Evolutionary conservation across 2,329 filamentous ascomycete genomes (phyloP).

Genomic region (Chaetomium globosum): DNA sequence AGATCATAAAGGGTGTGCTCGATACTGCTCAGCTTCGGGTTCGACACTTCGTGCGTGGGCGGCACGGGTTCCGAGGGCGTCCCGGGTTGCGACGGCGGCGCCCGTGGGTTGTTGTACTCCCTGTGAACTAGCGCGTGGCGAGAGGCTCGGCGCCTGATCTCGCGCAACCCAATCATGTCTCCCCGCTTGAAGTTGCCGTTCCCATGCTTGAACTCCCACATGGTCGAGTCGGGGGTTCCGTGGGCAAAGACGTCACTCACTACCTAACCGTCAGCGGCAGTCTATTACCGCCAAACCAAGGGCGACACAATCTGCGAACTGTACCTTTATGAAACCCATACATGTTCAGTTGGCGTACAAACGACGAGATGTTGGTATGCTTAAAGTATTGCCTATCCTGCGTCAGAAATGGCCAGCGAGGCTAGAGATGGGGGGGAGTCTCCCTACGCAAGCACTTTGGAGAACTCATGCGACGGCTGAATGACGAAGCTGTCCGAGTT

Average conservation of each 20-base stretch:
- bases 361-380: slow-evolving; percentile 98
- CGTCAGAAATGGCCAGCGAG: slow-evolving; percentile 45
- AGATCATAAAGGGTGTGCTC: slow-evolving; percentile 85
- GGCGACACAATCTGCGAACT: not conserved
- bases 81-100: slow-evolving; percentile 74
- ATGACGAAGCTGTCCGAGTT: slow-evolving; percentile 98
- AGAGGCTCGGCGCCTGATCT: slow-evolving; percentile 94
- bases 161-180: slow-evolving; percentile 83
- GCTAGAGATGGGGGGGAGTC: slow-evolving; percentile 35
- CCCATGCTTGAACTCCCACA: slow-evolving; percentile 99
- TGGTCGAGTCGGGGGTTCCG: slow-evolving; percentile 84
- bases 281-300: slow-evolving; percentile 27
- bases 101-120: slow-evolving; percentile 81
- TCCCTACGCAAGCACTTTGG: slow-evolving; percentile 92
- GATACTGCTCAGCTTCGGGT: slow-evolving; percentile 72
- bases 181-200: slow-evolving; percentile 96
- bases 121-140: slow-evolving; percentile 90
- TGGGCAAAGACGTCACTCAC: slow-evolving; percentile 99
- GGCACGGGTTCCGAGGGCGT: slow-evolving; percentile 81
- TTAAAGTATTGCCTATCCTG: slow-evolving; percentile 92
- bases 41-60: slow-evolving; percentile 70
- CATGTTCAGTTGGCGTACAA: slow-evolving; percentile 98
- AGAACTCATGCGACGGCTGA: slow-evolving; percentile 96
- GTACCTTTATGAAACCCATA: slow-evolving; percentile 98
- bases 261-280: slow-evolving; percentile 52